These are phyloP conservation scores for Moringa oleifera DNA, from an alignment of 345 rosid species.

Conservation along the genomic window DNA sequence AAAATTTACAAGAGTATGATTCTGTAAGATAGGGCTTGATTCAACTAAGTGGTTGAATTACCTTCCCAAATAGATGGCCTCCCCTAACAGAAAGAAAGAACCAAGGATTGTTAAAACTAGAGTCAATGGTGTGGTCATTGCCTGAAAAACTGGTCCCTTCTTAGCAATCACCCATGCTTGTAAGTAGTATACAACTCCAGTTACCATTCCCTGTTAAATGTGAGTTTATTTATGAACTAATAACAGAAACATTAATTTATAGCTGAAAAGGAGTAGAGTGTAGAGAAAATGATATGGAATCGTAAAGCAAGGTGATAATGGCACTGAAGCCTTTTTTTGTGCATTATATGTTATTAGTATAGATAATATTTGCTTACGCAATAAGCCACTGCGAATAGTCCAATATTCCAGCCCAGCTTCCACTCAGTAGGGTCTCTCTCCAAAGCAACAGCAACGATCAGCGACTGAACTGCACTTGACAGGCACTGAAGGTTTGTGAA, in stretches of 20 bases:
- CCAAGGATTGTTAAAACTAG: conserved; percentile 13
- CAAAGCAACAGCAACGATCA: conserved; percentile 18
- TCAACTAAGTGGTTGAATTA: neutral
- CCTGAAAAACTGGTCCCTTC: conserved; percentile 25
- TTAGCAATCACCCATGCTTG: conserved; percentile 19
- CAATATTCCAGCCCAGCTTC: conserved; percentile 22
- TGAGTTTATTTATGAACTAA: neutral
- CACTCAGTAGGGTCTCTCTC: conserved; percentile 23
- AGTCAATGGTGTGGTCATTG: conserved; percentile 18
- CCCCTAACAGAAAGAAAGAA: conserved; percentile 20
- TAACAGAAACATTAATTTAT: neutral
- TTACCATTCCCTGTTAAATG: conserved; percentile 16
- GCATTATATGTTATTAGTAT: neutral
- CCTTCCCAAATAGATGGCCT: conserved; percentile 19
- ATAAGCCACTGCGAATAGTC: conserved; percentile 14
- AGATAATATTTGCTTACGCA: conserved; percentile 19
- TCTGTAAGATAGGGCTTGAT: neutral
- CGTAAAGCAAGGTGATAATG: neutral
- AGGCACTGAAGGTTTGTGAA: conserved; percentile 21
- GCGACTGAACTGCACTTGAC: conserved; percentile 19
- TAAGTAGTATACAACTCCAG: conserved; percentile 15
- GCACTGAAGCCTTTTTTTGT: no score
- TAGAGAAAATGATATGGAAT: neutral
- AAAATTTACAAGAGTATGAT: neutral
- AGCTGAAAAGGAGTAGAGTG: no score